Base-by-base conservation (phyloP, 306 rosid genomes). In the Begonia loranthoides region DNA sequence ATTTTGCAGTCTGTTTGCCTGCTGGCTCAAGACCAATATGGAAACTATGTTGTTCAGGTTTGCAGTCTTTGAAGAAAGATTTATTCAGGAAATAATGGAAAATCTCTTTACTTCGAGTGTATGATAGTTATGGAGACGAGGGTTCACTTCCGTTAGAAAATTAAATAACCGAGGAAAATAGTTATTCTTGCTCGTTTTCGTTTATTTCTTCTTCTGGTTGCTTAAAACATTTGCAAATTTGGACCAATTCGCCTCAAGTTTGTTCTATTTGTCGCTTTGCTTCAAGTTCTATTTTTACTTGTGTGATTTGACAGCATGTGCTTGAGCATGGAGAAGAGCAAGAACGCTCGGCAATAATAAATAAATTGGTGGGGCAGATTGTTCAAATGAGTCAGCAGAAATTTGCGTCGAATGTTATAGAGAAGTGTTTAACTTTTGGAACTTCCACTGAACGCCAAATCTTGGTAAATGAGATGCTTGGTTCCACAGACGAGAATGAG, bases 321-420 rank as follows among this genome's bases (percentile, higher is more conserved):
- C 82, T 89, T 49, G 97, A 89, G 70, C 94, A 85, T 28, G 97
- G 97, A 63, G 80, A 82, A 58, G 87, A 79, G 52, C 78, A 78
- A 5, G 97, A 89, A 57, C 94, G 94, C 13, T 73, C 94, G 0
- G 56, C 87, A 61, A 89, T 89, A 43, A 89, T 89, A 17, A 80
- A 73, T 63, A 82, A 89, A 63, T 63, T 90, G 61, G 79, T 94
- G 0, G 97, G 94, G 52, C 82, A 66, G 56, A 79, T 89, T 54
- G 94, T 89, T 70, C 87, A 82, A 70, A 90, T 90, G 97, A 90
- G 97, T 66, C 95, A 90, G 79, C 97, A 90, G 78, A 90, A 90
- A 71, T 90, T 85, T 59, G 97, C 95, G 21, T 90, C 97, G 9
- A 90, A 90, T 80, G 97, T 90, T 41, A 75, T 79, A 12, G 95